Evolutionary conservation across 108 stramenopile species (phyloP), one percentile per base, ranked within the genome.

Genomic region (Aurantiochytrium sp.): DNA sequence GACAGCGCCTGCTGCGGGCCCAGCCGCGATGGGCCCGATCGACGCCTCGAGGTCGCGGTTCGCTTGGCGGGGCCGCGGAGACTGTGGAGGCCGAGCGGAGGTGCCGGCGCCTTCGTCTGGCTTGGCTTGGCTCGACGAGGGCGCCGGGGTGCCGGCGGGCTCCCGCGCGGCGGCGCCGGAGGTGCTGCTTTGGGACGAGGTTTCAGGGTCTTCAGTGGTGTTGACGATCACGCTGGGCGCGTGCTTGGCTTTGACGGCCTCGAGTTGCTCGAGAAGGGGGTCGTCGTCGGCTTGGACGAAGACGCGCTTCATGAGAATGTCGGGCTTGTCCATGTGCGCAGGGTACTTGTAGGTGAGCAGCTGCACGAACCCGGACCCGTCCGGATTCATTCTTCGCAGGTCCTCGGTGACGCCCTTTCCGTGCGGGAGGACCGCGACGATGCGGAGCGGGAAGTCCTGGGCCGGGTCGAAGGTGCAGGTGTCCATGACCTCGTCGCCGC

Each of bases 291-390:
- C 59, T 12, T 30, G 36, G 30, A 48, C n/a, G 24, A 81, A 81
- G 73, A 81, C 12, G 27, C 73, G 39, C n/a, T 48, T 22, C 73
- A 81, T 81, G 73, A 81, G n/a, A 2, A 81, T 81, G 45, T 81
- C 73, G 12, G 73, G 73, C 73, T 81, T 81, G 73, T 48, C 3
- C 6, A 41, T 48, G 1, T 48, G 42, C 39, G 39, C 10, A 2
- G 73, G 73, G 45, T 81, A 81, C 45, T 81, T 81, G 73, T 81
- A 81, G 45, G 30, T 81, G 42, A 81, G 73, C 12, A 22, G 42
- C 39, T 81, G 73, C 73, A 48, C 39, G 2, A 81, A 81, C 19
- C 73, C 73, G 0, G 39, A 41, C 15, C 45, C 45, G 12, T 48
- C 73, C 21, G n/a, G 19, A 2, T 48, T 48, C 21, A 81, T 24